phyloP scores from a whole-genome alignment of 192 early-diverging fungal genomes.

The Helicostylum pulchrum region DNA sequence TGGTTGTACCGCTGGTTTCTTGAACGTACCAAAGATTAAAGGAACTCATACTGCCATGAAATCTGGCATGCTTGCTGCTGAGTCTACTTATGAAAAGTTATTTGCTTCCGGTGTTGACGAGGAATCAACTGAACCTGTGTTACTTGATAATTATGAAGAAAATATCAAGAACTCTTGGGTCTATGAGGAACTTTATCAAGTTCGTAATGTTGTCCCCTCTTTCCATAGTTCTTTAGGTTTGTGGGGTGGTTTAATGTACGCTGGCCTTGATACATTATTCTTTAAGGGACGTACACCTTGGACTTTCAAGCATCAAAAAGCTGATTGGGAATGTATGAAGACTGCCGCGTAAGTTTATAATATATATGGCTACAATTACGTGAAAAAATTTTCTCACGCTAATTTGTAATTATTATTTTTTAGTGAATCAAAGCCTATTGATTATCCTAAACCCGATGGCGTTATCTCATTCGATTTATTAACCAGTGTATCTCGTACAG shows the following conservation, averaged over 20 bases:
- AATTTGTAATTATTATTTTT: constrained; percentile 2
- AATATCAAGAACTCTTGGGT: constrained; percentile 85
- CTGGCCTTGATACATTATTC: constrained; percentile 85
- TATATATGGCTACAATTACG: not conserved
- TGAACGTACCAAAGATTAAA: constrained; percentile 99
- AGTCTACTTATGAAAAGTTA: constrained; percentile 70
- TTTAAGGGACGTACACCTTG: constrained; percentile 91
- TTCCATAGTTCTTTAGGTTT: constrained; percentile 88
- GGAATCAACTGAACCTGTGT: constrained; percentile 56
- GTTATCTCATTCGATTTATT: constrained; percentile 94
- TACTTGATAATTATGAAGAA: constrained; percentile 74
- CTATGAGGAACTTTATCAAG: constrained; percentile 84
- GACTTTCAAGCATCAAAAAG: constrained; percentile 85
- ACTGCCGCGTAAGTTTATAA: constrained; percentile 54
- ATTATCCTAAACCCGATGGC: constrained; percentile 97
- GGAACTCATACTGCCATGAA: constrained; percentile 99
- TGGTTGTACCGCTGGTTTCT: constrained; percentile 92
- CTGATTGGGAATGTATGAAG: constrained; percentile 77
- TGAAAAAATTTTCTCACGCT: not conserved
- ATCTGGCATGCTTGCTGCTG: constrained; percentile 94
- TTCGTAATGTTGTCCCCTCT: constrained; percentile 91
- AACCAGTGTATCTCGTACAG: constrained; percentile 86
- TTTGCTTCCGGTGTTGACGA: constrained; percentile 50
- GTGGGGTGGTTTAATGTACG: constrained; percentile 81
- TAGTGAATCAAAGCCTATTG: constrained; percentile 75